Evolutionary conservation across 140 eudicot species (phyloP), one percentile per base, ranked within the genome.

Genomic region (Cichorium intybus): DNA sequence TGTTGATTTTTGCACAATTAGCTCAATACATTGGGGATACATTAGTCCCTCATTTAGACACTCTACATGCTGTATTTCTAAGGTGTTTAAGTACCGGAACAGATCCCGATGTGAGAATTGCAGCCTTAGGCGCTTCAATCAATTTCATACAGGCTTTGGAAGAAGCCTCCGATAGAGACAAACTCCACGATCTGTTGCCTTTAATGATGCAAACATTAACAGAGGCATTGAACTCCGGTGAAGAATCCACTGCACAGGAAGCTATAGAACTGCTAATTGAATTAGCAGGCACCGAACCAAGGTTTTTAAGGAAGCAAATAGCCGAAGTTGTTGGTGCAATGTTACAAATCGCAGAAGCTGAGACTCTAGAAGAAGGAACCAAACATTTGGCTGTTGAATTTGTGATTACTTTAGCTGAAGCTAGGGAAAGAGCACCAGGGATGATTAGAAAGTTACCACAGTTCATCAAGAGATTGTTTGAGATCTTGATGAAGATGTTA

Each of bases 371-470:
- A 43, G 93, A 85, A 48, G 93, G 93, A 23, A 85, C 93, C 3
- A 81, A 79, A 62, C 93, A 85, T 76, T 63, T 85, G 24, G 93
- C 93, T 0, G 65, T 85, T 24, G 93, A 85, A 62, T 85, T 85
- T 61, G 93, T 85, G 63, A 72, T 85, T 17, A 85, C 93, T 1
- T 70, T 85, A 69, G 85, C 88, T 0, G 93, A 85, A 69, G 93
- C 93, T 0, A 82, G 88, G 39, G 93, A 85, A 69, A 72, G 83
- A 48, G 88, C 93, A 10, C 93, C 93, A 1, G 93, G 93, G 53
- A 85, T 85, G 93, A 85, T 85, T 72, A 73, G 93, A 77, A 85
- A 85, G 62, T 53, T 85, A 69, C 93, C 93, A 0, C 93, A 85
- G 63, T 85, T 85, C 67, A 54, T 85, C 10, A 79, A 64, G 33